A percentile compares a stretch with the other conserved stretches of the same genome.
These are phyloP conservation scores for Cladophialophora exuberans DNA, from an alignment of 2,329 filamentous ascomycete genomes.

Conservation along the genomic window DNA sequence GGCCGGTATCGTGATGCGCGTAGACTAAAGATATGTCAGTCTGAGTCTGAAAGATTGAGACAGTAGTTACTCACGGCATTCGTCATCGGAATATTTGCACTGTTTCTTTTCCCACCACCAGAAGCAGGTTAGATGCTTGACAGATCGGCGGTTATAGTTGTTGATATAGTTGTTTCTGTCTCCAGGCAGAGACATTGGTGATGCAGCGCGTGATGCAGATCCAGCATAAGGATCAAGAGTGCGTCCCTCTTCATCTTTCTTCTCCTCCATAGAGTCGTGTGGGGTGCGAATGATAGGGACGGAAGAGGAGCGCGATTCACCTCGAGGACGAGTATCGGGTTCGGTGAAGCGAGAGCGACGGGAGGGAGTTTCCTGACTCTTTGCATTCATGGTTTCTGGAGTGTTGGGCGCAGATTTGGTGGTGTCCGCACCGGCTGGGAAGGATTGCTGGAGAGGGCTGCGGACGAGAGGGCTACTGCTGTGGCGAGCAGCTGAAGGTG, in stretches of 20 bases:
- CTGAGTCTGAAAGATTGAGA: neutral
- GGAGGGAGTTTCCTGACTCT: slow-evolving; percentile 16
- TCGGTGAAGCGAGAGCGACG: slow-evolving; percentile 17
- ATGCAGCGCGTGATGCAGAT: slow-evolving; percentile 13
- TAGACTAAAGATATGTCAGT: slow-evolving; percentile 25
- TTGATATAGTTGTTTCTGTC: neutral
- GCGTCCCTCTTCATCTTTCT: neutral
- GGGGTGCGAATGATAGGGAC: slow-evolving; percentile 18
- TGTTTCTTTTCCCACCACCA: slow-evolving; percentile 36
- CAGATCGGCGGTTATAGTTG: slow-evolving; percentile 23
- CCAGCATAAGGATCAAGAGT: slow-evolving; percentile 1
- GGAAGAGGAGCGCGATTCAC: slow-evolving; percentile 26
- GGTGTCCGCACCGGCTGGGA: slow-evolving; percentile 15
- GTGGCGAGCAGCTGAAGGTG: slow-evolving; percentile 13
- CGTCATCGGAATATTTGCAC: slow-evolving; percentile 34
- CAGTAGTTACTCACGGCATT: slow-evolving; percentile 27
- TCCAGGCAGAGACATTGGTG: slow-evolving; percentile 9
- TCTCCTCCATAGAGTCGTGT: neutral
- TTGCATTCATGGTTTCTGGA: neutral
- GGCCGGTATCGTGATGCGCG: slow-evolving; percentile 37
- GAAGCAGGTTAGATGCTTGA: slow-evolving; percentile 39
- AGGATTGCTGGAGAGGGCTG: slow-evolving; percentile 26
- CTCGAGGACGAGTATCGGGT: slow-evolving; percentile 3
- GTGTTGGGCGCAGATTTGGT: slow-evolving; percentile 12
- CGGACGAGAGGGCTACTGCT: slow-evolving; percentile 22